Evolutionary conservation across 2,329 filamentous ascomycete species (phyloP).

Genomic region (Rhinocladiella mackenziei): DNA sequence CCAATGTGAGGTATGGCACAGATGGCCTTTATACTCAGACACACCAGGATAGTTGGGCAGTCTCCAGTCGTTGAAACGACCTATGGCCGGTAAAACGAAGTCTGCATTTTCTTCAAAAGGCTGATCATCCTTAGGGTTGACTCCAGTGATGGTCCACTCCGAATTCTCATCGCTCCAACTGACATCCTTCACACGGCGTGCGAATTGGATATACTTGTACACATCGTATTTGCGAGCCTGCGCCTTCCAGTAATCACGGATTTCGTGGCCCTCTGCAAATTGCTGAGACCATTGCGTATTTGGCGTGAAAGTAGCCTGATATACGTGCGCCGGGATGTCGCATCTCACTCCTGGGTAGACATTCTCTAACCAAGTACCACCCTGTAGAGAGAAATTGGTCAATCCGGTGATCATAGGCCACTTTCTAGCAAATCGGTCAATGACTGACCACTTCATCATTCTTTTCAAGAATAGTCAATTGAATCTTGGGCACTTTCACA

Average conservation of each 20-base stretch:
- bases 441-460: constrained; percentile 34
- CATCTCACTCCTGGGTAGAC: constrained; percentile 32
- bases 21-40: constrained; percentile 35
- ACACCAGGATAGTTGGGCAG: constrained; percentile 30
- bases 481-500: constrained; percentile 26
- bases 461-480: constrained; percentile 29
- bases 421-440: background rate
- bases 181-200: constrained; percentile 50
- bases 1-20: constrained; percentile 44
- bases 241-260: constrained; percentile 26
- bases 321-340: constrained; percentile 28
- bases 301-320: constrained; percentile 29
- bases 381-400: no score
- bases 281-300: constrained; percentile 28
- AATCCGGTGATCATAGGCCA: no score
- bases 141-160: constrained; percentile 30
- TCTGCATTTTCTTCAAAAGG: constrained; percentile 39
- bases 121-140: constrained; percentile 19
- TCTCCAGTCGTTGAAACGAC: constrained; percentile 44
- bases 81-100: constrained; percentile 56
- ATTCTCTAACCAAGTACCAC: constrained; percentile 36
- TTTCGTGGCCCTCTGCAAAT: constrained; percentile 27
- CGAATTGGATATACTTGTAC: constrained; percentile 57
- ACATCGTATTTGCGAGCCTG: constrained; percentile 35
- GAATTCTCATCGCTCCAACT: constrained; percentile 49